phyloP scores from a whole-genome alignment of 345 rosid species.

The Eucalyptus camaldulensis region DNA sequence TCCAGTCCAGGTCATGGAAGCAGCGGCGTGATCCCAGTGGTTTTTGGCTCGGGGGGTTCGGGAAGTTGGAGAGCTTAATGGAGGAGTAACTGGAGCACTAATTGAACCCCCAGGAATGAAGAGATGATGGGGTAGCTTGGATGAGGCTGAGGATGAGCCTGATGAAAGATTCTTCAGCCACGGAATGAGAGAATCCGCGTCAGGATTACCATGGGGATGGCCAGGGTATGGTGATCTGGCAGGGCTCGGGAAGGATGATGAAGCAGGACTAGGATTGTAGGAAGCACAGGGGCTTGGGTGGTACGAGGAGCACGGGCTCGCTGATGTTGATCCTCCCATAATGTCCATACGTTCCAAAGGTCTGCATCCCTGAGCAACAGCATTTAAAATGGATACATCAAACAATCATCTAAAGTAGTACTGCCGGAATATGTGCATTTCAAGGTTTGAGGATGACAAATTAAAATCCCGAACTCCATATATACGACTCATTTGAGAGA shows the following conservation, averaged over 20 bases:
- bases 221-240: conserved; percentile 32
- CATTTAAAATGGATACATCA: not conserved
- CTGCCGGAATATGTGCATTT: not conserved
- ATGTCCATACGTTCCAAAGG: conserved; percentile 76
- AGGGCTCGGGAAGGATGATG: conserved; percentile 43
- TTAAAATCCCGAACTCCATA: not conserved
- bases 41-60: conserved; percentile 42
- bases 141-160: conserved; percentile 47
- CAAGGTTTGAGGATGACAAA: not conserved
- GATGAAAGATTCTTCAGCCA: conserved; percentile 93
- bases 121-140: conserved; percentile 47
- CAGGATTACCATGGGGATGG: conserved; percentile 37
- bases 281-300: conserved; percentile 89
- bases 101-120: conserved; percentile 65
- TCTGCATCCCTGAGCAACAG: conserved; percentile 61
- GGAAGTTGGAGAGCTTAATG: conserved; percentile 62
- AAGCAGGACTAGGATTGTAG: conserved; percentile 82
- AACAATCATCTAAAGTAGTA: not conserved
- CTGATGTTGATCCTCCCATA: conserved; percentile 79
- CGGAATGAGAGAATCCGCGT: conserved; percentile 83
- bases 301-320: conserved; percentile 91
- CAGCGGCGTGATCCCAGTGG: conserved; percentile 51
- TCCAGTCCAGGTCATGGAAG: conserved; percentile 38
- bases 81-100: conserved; percentile 98
- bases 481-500: not conserved